A percentile compares a stretch with the other conserved stretches of the same genome.
Conservation (phyloP, 352 stramenopile species). For the Peronospora belbahrii region DNA sequence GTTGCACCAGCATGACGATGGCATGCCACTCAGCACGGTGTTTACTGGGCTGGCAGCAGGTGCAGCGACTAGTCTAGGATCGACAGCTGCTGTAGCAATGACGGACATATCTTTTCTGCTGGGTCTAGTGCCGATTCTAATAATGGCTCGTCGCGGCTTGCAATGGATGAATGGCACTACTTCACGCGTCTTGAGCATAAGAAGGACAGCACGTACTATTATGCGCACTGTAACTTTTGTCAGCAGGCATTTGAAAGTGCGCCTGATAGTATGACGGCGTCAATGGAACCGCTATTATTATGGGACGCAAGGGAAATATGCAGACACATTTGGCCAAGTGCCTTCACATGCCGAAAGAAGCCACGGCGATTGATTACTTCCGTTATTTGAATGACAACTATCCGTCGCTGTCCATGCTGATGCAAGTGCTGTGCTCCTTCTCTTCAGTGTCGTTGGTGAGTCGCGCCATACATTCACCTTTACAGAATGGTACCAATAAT, state of each 20-base stretch:
- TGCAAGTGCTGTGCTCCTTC: constrained; percentile 51
- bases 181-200: constrained; percentile 73
- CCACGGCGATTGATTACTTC: constrained; percentile 44
- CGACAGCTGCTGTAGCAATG: too few relatives aligned
- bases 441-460: constrained; percentile 19
- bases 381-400: constrained; percentile 58
- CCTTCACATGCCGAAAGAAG: constrained; percentile 53
- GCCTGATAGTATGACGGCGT: constrained; percentile 35
- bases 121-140: not conserved
- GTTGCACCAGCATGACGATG: constrained; percentile 11
- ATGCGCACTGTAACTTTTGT: constrained; percentile 75
- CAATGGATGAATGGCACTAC: constrained; percentile 69
- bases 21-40: constrained; percentile 19
- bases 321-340: constrained; percentile 78
- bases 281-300: constrained; percentile 52
- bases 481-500: constrained; percentile 1
- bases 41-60: constrained; percentile 6
- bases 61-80: too few relatives aligned
- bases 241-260: constrained; percentile 52
- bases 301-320: constrained; percentile 78
- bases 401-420: constrained; percentile 52
- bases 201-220: constrained; percentile 67
- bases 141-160: constrained; percentile 32
- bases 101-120: constrained; percentile 1
- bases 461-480: not conserved